Evolutionary conservation across 768 basidiomycete genomes (phyloP).

Genomic region (Auriscalpium vulgare): DNA sequence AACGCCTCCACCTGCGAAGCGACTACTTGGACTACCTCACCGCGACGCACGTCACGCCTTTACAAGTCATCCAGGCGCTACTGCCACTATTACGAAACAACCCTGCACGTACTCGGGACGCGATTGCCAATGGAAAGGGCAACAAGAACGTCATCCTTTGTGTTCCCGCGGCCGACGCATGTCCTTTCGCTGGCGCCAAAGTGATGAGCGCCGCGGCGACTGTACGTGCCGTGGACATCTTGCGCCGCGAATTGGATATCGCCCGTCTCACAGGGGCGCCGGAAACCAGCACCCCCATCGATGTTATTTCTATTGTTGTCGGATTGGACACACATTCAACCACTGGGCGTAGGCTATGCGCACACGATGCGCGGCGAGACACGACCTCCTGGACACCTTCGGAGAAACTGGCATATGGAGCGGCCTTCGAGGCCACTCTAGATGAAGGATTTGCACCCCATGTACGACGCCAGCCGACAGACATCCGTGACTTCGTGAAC

Average conservation of each 20-base stretch:
- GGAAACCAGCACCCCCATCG: slow-evolving; percentile 56
- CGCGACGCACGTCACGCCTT: slow-evolving; percentile 68
- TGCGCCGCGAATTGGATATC: slow-evolving; percentile 62
- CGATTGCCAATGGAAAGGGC: slow-evolving; percentile 34
- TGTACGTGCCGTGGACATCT: slow-evolving; percentile 60
- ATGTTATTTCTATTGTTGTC: slow-evolving; percentile 67
- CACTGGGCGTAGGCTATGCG: slow-evolving; percentile 25
- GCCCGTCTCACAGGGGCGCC: slow-evolving; percentile 47
- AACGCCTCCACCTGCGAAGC: slow-evolving; percentile 55
- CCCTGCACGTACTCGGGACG: slow-evolving; percentile 46
- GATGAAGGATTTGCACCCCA: slow-evolving; percentile 33
- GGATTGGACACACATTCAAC: slow-evolving; percentile 36
- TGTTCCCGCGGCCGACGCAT: slow-evolving; percentile 65
- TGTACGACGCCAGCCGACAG: slow-evolving; percentile 43
- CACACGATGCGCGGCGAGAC: slow-evolving; percentile 25
- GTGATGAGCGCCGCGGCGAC: slow-evolving; percentile 75
- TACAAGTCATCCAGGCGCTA: slow-evolving; percentile 68
- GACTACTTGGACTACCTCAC: slow-evolving; percentile 66
- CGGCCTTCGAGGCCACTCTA: slow-evolving; percentile 50
- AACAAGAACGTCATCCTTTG: slow-evolving; percentile 57
- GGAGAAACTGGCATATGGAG: slow-evolving; percentile 65
- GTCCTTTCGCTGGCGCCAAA: slow-evolving; percentile 53
- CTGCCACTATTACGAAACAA: slow-evolving; percentile 68
- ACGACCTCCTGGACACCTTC: slow-evolving; percentile 71
- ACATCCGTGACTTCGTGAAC: slow-evolving; percentile 50